A percentile compares a stretch with the other conserved stretches of the same genome.
These are phyloP conservation scores for Coccomyxa sp. DNA, from an alignment of 139 green algal genomes.

Conservation along the genomic window DNA sequence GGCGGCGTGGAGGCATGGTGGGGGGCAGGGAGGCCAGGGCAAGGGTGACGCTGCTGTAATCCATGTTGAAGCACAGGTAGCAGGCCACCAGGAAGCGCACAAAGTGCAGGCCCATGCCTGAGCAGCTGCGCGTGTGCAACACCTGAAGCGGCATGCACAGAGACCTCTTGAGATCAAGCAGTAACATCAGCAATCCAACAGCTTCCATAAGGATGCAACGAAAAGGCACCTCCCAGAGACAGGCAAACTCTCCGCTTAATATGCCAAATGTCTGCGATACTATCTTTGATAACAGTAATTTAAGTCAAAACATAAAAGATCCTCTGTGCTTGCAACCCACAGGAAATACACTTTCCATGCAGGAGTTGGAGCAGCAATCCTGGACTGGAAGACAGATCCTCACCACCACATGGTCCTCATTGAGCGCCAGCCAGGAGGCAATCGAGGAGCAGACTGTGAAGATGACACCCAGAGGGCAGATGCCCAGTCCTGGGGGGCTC, in stretches of 20 bases:
- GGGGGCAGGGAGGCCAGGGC: conserved; percentile 20
- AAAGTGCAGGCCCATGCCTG: conserved; percentile 21
- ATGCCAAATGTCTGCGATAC: neutral
- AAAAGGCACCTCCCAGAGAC: neutral
- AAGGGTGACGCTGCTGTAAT: conserved; percentile 3
- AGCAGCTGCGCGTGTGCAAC: conserved; percentile 26
- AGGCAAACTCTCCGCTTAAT: neutral
- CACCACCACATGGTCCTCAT: conserved; percentile 31
- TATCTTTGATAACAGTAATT: no score
- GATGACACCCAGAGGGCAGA: conserved; percentile 33
- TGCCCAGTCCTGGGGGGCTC: conserved; percentile 26
- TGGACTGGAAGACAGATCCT: neutral
- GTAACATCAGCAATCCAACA: neutral
- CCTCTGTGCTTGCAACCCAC: no score
- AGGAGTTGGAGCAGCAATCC: no score
- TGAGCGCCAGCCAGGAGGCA: conserved; percentile 32
- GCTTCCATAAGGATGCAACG: neutral
- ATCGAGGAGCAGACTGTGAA: conserved; percentile 36
- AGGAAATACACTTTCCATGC: no score
- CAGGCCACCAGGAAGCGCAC: conserved; percentile 30
- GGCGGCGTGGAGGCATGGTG: neutral
- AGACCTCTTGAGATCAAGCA: neutral
- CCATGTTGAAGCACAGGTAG: conserved; percentile 25
- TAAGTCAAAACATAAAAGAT: no score
- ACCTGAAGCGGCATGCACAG: conserved; percentile 14